A percentile compares a stretch with the other conserved stretches of the same genome.
phyloP scores from a whole-genome alignment of 805 yeast species.

The Nematodospora valgi region DNA sequence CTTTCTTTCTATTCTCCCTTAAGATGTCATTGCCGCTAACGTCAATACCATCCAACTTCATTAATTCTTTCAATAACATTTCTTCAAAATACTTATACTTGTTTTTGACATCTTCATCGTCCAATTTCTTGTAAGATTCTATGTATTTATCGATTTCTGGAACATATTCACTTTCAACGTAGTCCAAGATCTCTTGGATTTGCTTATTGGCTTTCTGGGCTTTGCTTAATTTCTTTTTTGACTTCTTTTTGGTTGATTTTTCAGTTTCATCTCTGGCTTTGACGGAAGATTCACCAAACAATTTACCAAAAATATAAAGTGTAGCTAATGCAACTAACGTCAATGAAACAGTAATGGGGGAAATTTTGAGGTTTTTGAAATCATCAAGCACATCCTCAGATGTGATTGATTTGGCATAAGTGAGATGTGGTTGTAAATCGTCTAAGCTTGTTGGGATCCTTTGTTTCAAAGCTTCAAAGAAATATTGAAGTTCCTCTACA shows the following conservation, averaged over 20 bases:
- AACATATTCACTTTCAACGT: conserved; percentile 37
- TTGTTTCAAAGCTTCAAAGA: conserved; percentile 8
- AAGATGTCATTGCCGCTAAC: conserved; percentile 47
- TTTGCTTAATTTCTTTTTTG: conserved; percentile 35
- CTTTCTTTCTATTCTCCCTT: conserved; percentile 55
- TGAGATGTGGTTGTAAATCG: conserved; percentile 13
- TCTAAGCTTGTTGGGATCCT: conserved; percentile 8
- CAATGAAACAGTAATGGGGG: conserved; percentile 33
- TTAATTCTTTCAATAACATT: conserved; percentile 59
- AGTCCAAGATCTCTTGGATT: conserved; percentile 37
- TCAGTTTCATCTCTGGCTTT: conserved; percentile 2
- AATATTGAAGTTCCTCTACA: conserved; percentile 10
- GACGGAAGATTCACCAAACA: conserved; percentile 12
- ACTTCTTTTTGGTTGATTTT: conserved; percentile 20
- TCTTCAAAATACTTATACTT: conserved; percentile 62
- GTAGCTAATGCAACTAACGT: conserved; percentile 29
- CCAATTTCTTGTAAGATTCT: conserved; percentile 22
- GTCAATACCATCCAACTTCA: conserved; percentile 66
- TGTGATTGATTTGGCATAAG: conserved; percentile 9
- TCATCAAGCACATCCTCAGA: conserved; percentile 25
- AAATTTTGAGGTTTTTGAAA: conserved; percentile 23
- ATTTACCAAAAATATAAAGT: conserved; percentile 19
- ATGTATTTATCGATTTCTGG: conserved; percentile 35
- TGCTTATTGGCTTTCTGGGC: conserved; percentile 39
- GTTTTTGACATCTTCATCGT: conserved; percentile 37